phyloP scores from a whole-genome alignment of 2,329 filamentous ascomycete species.

The Botrytis elliptica region DNA sequence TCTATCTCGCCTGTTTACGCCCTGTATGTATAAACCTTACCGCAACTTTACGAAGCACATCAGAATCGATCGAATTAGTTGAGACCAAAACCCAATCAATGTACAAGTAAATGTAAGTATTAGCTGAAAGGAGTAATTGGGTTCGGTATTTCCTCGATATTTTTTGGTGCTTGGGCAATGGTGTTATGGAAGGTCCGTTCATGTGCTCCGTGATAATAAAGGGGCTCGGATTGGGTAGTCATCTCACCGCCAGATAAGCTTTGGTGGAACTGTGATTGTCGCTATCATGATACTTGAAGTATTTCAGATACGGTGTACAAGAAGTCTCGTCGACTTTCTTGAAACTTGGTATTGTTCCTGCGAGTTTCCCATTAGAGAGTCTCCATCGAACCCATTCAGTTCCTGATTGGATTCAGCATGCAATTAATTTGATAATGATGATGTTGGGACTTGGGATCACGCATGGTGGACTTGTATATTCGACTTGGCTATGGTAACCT shows the following conservation, averaged over 20 bases:
- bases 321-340: slow-evolving; percentile 2
- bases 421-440: slow-evolving; percentile 4
- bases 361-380: not conserved
- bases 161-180: slow-evolving; percentile 4
- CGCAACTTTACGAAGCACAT: slow-evolving; percentile 9
- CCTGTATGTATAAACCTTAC: slow-evolving; percentile 4
- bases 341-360: slow-evolving; percentile 6
- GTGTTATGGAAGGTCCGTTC: not conserved
- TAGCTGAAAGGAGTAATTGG: slow-evolving; percentile 14
- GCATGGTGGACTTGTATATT: not conserved
- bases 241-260: slow-evolving; percentile 23
- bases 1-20: slow-evolving; percentile 3
- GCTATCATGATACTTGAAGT: slow-evolving; percentile 11
- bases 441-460: not conserved
- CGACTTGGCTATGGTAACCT: not conserved
- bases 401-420: slow-evolving; percentile 11
- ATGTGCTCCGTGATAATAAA: slow-evolving; percentile 19
- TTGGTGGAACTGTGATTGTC: slow-evolving; percentile 19
- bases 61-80: slow-evolving; percentile 13
- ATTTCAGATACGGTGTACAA: slow-evolving; percentile 16
- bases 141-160: not conserved
- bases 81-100: not conserved
- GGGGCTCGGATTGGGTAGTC: slow-evolving; percentile 15
- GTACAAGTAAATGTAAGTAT: not conserved
- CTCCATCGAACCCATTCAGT: not conserved